phyloP scores from a whole-genome alignment of 768 basidiomycete species.

The Boletus vermiculosoides region DNA sequence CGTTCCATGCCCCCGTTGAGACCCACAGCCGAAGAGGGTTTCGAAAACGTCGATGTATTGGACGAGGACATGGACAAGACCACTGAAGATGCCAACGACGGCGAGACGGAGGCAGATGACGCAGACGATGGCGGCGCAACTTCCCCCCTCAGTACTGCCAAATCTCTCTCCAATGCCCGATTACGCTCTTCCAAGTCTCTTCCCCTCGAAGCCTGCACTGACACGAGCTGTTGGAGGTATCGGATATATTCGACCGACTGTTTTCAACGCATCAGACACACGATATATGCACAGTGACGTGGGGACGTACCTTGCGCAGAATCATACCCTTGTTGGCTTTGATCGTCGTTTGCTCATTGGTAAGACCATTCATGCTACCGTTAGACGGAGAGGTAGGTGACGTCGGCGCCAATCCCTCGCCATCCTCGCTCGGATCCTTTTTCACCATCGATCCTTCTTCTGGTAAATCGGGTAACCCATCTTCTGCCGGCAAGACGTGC shows the following conservation, averaged over 20 bases:
- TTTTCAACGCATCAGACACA: constrained; percentile 1
- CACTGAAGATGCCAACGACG: constrained; percentile 17
- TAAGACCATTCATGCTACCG: neutral
- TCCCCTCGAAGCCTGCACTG: constrained; percentile 74
- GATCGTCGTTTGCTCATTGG: constrained; percentile 47
- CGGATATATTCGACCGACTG: constrained; percentile 56
- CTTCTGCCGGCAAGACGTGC: constrained; percentile 26
- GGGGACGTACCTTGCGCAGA: constrained; percentile 58
- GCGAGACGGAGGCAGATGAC: constrained; percentile 20
- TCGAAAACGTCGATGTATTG: constrained; percentile 2
- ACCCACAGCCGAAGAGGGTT: constrained; percentile 8
- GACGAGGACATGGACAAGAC: constrained; percentile 22
- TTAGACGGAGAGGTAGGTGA: constrained; percentile 25
- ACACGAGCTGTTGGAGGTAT: constrained; percentile 84
- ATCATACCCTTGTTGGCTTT: constrained; percentile 98
- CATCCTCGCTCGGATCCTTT: constrained; percentile 32
- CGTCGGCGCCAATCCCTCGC: constrained; percentile 21
- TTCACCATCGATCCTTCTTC: constrained; percentile 28
- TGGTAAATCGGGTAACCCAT: constrained; percentile 30
- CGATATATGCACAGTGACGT: neutral
- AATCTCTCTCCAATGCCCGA: constrained; percentile 35
- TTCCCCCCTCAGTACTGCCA: constrained; percentile 26
- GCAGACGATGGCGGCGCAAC: constrained; percentile 5
- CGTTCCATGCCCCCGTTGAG: neutral
- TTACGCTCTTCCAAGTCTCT: constrained; percentile 77